phyloP scores from a whole-genome alignment of 768 basidiomycete genomes.

The Polyporus arcularius region DNA sequence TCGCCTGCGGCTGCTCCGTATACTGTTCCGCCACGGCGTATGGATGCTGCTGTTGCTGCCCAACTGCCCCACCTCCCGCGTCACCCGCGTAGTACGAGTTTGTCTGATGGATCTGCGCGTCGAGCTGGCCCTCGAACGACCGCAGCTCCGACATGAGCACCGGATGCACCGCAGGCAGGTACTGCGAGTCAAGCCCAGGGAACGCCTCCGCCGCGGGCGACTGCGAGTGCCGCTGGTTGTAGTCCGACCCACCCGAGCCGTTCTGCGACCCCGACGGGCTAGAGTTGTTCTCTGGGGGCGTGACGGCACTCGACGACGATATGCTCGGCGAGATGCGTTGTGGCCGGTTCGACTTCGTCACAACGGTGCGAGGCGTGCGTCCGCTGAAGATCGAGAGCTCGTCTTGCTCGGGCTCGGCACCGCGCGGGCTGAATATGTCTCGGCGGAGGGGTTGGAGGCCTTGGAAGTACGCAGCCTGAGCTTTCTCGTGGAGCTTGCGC shows the following conservation, averaged over 20 bases:
- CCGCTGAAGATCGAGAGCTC: conserved; percentile 78
- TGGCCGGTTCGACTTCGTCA: conserved; percentile 41
- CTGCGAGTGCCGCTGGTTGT: conserved; percentile 11
- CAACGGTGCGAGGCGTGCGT: conserved; percentile 60
- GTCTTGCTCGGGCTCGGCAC: conserved; percentile 47
- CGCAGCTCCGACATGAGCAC: conserved; percentile 34
- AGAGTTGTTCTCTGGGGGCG: conserved; percentile 8
- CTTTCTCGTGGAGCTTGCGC: conserved; percentile 60
- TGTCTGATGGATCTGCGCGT: conserved; percentile 29
- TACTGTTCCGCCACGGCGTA: background rate
- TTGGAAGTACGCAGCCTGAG: conserved; percentile 52
- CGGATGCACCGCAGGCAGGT: conserved; percentile 31
- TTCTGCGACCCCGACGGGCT: conserved; percentile 4
- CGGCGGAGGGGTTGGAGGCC: conserved; percentile 44
- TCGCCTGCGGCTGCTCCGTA: conserved; percentile 1
- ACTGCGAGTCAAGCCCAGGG: conserved; percentile 22
- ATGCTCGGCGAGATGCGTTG: conserved; percentile 15
- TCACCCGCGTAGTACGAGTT: background rate
- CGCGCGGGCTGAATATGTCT: conserved; percentile 61
- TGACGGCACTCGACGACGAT: conserved; percentile 13
- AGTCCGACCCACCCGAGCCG: conserved; percentile 2
- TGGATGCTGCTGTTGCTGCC: background rate
- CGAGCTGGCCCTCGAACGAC: conserved; percentile 31
- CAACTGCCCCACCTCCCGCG: background rate
- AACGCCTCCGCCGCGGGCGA: conserved; percentile 14